Conservation (phyloP, 2,329 filamentous ascomycete genomes). For the Passalora sequoiae region DNA sequence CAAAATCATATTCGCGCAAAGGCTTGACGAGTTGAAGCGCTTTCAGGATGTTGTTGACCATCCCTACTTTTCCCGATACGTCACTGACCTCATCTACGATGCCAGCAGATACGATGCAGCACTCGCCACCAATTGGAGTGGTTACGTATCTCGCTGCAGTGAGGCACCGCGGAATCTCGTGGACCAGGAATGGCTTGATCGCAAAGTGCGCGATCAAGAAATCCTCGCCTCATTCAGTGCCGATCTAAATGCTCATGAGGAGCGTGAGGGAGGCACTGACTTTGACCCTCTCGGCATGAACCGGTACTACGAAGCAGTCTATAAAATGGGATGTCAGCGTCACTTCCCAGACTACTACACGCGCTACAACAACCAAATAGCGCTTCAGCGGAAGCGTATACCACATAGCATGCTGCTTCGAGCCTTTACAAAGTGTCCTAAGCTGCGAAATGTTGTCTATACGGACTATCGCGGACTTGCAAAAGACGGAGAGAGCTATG, state of each 20-base stretch:
- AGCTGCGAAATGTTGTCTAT: neutral
- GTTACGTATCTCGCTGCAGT: neutral
- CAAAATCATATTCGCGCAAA: conserved; percentile 9
- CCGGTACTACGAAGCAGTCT: conserved; percentile 1
- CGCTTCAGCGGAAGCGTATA: neutral
- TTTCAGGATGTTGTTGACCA: conserved; percentile 12
- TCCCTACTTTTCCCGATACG: conserved; percentile 14
- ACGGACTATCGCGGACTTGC: neutral
- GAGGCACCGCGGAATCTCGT: neutral
- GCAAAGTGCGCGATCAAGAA: neutral
- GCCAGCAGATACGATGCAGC: conserved; percentile 10
- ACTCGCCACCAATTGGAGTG: neutral
- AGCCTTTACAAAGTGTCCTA: neutral
- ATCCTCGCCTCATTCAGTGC: neutral
- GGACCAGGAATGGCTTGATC: conserved; percentile 1
- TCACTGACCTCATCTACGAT: conserved; percentile 14
- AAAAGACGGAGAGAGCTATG: conserved; percentile 1
- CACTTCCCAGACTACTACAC: conserved; percentile 1
- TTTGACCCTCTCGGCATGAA: neutral
- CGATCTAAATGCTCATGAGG: too few relatives aligned
- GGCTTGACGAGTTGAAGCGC: conserved; percentile 8
- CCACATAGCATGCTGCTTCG: neutral
- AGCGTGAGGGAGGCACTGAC: neutral
- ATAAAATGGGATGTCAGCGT: conserved; percentile 1
- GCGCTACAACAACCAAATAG: conserved; percentile 1